Percentiles rank a stretch among this genome's conserved stretches.
Evolutionary conservation across 805 yeast genomes (phyloP).

Genomic region (Cyberlindnera saturnus): DNA sequence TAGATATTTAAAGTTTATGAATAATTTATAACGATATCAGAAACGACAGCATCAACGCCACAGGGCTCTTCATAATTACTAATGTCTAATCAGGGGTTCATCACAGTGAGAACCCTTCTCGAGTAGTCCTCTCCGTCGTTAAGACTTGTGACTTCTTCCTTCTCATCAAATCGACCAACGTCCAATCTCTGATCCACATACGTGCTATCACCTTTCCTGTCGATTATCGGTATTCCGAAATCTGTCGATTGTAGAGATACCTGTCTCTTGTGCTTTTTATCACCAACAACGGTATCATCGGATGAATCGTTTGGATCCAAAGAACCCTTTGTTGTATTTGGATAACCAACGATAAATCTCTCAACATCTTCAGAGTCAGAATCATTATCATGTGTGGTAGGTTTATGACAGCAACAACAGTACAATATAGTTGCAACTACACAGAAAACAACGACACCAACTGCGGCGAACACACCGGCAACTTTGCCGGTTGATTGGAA

Average conservation of each 20-base stretch:
- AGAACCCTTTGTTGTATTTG: no score
- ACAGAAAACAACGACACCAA: constrained; percentile 53
- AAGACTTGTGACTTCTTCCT: constrained; percentile 37
- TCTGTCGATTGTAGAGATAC: constrained; percentile 7
- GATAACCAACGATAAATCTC: background rate
- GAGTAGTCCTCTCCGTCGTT: constrained; percentile 55
- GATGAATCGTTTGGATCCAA: constrained; percentile 6
- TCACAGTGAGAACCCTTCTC: constrained; percentile 47
- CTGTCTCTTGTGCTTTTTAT: constrained; percentile 4
- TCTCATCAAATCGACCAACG: constrained; percentile 41
- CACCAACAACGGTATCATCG: constrained; percentile 9
- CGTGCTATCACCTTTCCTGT: constrained; percentile 14
- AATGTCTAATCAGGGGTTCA: constrained; percentile 27
- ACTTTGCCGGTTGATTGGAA: constrained; percentile 66
- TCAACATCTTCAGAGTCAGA: background rate
- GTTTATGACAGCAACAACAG: constrained; percentile 26
- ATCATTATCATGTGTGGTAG: background rate
- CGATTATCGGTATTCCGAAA: constrained; percentile 15
- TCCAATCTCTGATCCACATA: constrained; percentile 56
- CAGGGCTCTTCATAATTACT: background rate
- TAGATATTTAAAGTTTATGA: no score
- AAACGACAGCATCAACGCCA: no score
- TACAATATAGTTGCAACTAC: constrained; percentile 36
- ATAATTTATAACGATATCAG: no score
- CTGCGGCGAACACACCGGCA: constrained; percentile 75